Evolutionary conservation across 176 grass and related monocot genomes (phyloP).

Genomic region (Carex littledalei): DNA sequence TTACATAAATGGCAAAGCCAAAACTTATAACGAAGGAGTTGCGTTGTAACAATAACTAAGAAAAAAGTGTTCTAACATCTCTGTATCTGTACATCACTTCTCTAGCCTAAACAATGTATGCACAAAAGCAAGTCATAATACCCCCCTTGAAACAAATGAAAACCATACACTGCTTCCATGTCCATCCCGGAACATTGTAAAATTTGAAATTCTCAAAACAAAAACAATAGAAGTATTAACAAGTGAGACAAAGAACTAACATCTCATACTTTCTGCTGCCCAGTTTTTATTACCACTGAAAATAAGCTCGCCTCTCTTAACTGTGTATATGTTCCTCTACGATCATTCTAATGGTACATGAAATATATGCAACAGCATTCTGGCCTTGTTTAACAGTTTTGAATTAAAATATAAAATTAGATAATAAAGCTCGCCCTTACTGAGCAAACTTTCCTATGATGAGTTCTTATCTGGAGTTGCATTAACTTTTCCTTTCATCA

Average conservation of each 20-base stretch:
- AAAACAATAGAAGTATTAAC: neutral
- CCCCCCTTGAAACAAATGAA: neutral
- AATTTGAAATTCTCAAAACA: conserved; percentile 3
- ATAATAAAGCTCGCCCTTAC: neutral
- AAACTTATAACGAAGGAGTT: neutral
- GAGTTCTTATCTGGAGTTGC: conserved; percentile 24
- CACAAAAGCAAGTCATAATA: neutral
- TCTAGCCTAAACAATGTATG: conserved; percentile 9
- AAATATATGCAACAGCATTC: neutral
- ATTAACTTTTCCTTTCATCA: conserved; percentile 36
- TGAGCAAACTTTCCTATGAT: conserved; percentile 27
- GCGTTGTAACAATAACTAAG: neutral
- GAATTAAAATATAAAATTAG: neutral
- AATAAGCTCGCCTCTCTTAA: neutral
- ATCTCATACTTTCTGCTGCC: neutral
- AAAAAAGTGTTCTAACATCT: neutral
- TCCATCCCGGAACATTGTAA: neutral
- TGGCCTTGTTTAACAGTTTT: neutral
- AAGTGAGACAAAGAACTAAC: neutral
- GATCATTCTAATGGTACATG: neutral
- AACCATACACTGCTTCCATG: neutral
- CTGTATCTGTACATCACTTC: neutral
- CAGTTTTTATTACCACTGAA: neutral
- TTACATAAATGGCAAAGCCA: neutral
- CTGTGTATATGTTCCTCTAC: neutral